Percentiles rank a stretch among this genome's conserved stretches.
Evolutionary conservation across 2,329 filamentous ascomycete genomes (phyloP).

Genomic region (Arthrobotrys megalospora): DNA sequence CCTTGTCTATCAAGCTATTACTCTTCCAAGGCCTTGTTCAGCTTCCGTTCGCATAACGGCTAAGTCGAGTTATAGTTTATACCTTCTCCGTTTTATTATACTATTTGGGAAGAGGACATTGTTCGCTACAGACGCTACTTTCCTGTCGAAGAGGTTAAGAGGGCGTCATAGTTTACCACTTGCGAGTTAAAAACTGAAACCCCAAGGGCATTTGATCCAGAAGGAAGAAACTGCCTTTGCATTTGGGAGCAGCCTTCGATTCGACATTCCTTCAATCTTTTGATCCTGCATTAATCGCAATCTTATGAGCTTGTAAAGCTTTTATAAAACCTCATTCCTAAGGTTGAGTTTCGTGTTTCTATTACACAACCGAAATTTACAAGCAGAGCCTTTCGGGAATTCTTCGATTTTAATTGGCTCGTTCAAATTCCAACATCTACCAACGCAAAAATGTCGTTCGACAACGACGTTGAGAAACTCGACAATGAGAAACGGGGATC

Average conservation of each 20-base stretch:
- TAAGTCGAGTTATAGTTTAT: conserved; percentile 31
- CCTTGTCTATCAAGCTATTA: conserved; percentile 31
- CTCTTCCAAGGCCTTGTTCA: conserved; percentile 39
- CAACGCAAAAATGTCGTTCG: conserved; percentile 61
- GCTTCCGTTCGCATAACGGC: conserved; percentile 16
- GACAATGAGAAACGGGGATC: conserved; percentile 52
- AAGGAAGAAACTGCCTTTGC: conserved; percentile 17
- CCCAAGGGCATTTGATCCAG: neutral
- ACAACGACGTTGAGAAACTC: conserved; percentile 54
- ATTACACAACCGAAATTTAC: conserved; percentile 18
- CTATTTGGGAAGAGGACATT: conserved; percentile 49
- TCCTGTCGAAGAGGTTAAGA: conserved; percentile 7
- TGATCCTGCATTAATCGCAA: neutral
- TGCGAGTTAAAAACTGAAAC: conserved; percentile 18
- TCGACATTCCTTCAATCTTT: conserved; percentile 19
- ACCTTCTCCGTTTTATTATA: conserved; percentile 33
- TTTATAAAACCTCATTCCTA: conserved; percentile 14
- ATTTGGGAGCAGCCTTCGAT: neutral
- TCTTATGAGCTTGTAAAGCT: conserved; percentile 4
- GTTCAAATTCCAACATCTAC: conserved; percentile 13
- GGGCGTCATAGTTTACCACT: neutral
- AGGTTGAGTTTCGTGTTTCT: conserved; percentile 3
- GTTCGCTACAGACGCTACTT: conserved; percentile 11
- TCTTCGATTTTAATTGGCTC: neutral
- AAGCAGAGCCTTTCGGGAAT: conserved; percentile 10